Evolutionary conservation across 805 yeast species (phyloP).

Genomic region (Priceomyces castillae): DNA sequence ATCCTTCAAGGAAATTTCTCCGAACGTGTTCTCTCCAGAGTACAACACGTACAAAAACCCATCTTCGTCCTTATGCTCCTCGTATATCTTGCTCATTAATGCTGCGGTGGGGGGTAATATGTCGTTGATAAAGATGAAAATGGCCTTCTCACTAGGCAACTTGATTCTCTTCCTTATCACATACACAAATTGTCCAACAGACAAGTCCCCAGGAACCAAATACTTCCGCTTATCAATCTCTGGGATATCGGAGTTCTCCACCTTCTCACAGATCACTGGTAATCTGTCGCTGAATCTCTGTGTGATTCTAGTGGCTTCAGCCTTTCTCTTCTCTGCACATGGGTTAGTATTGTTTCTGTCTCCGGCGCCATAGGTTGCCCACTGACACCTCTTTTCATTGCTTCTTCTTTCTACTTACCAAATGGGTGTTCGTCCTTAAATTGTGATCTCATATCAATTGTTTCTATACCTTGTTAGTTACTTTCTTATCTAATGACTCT

Average conservation of each 20-base stretch:
- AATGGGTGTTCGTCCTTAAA: constrained; percentile 95
- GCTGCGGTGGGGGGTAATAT: constrained; percentile 98
- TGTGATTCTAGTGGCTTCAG: constrained; percentile 88
- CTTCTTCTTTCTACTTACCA: constrained; percentile 50
- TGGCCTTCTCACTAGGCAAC: constrained; percentile 96
- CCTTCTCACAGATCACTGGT: constrained; percentile 96
- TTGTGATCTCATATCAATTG: constrained; percentile 71
- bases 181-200: constrained; percentile 97
- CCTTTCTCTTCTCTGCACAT: constrained; percentile 75
- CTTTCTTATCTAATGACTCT: background rate
- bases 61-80: constrained; percentile 96
- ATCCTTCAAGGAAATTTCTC: constrained; percentile 31
- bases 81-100: constrained; percentile 89
- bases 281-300: constrained; percentile 88
- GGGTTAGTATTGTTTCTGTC: constrained; percentile 8
- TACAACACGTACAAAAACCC: constrained; percentile 94
- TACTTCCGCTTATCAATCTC: constrained; percentile 97
- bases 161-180: constrained; percentile 95
- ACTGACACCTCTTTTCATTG: background rate
- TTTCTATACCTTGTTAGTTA: background rate
- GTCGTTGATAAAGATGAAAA: constrained; percentile 94
- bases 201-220: constrained; percentile 91
- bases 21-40: constrained; percentile 98
- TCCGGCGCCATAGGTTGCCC: too few species aligned
- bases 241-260: constrained; percentile 92